Base-by-base conservation (phyloP, 495 filamentous ascomycete species). In the Neurospora hispaniola region DNA sequence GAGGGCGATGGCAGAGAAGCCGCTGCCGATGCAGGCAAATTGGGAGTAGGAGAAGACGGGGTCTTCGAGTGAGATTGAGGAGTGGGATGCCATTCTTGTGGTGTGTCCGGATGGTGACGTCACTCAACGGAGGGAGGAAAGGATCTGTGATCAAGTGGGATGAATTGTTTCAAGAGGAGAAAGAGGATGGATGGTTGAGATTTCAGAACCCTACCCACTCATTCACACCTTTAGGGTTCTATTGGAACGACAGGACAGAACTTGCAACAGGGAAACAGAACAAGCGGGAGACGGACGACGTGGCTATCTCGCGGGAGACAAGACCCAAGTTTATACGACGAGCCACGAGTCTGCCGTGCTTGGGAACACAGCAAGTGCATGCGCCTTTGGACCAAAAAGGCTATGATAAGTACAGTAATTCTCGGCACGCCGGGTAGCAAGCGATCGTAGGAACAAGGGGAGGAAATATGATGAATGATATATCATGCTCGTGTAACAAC, bases 1-100 rank as follows among this genome's bases (percentile, higher is more conserved):
- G 82, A 90, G 87, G 12, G 88, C 89, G 75, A 92, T 89, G 4
- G 87, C 90, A 0, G 88, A 90, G 79, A 89, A 88, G 8, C 90
- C 90, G 1, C 89, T 88, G 18, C 90, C 90, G 69, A 88, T 82
- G 69, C 88, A 84, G 70, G 84, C 80, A 42, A 87, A 80, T 70
- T 75, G 74, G 70, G 75, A 75, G 76, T 76, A 81, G 69, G 71
- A 69, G 59, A 70, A 62, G 54, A 62, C 54, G 27, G 54, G 54
- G 12, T 62, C 54, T 62, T 62, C 23, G 3, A 9, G 9, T 14
- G 7, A 3, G 54, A 23, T 0, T 31, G 27, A 31, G 27, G 27
- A 31, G 46, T 54, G 46, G 54, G 27, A 35, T 18, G 54, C 27
- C 54, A 62, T 54, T n/a, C 18, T 12, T 44, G 14, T 44, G 42